Evolutionary conservation across 2,329 filamentous ascomycete genomes (phyloP).

Genomic region (Plectosphaerella sp.): DNA sequence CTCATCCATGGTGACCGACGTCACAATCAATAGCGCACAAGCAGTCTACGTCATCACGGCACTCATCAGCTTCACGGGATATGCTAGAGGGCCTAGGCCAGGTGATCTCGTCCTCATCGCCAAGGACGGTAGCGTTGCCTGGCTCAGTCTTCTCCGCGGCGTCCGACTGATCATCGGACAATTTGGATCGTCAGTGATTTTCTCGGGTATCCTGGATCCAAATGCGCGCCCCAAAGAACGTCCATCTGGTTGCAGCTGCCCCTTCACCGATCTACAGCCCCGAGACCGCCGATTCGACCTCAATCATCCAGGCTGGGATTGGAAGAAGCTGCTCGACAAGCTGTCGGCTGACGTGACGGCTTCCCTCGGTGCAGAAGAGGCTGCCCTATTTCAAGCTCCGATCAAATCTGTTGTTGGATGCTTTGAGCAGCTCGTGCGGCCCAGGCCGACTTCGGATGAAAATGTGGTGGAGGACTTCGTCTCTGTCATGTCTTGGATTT

Average conservation of each 20-base stretch:
- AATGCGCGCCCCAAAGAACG: neutral
- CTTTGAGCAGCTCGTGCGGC: neutral
- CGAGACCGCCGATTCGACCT: neutral
- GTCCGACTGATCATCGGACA: neutral
- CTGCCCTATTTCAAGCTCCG: neutral
- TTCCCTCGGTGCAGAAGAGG: neutral
- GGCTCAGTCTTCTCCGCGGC: too few relatives aligned
- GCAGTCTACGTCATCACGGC: conserved; percentile 8
- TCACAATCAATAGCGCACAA: conserved; percentile 7
- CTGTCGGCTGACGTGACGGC: neutral
- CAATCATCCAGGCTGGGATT: neutral
- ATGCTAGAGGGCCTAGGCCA: neutral
- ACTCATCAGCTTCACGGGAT: conserved; percentile 7
- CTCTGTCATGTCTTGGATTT: neutral
- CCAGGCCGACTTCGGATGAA: neutral
- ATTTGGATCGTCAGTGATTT: neutral
- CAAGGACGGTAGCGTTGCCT: neutral
- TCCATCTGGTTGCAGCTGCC: neutral
- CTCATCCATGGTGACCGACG: conserved; percentile 5
- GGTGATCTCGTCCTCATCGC: neutral
- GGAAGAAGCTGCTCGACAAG: neutral
- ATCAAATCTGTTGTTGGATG: neutral
- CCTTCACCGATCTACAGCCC: neutral
- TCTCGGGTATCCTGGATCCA: neutral
- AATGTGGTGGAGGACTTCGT: neutral